Percentiles rank a stretch among this genome's conserved stretches.
Evolutionary conservation across 208 protist genomes (phyloP).

Genomic region (Acanthamoeba culbertsoni): DNA sequence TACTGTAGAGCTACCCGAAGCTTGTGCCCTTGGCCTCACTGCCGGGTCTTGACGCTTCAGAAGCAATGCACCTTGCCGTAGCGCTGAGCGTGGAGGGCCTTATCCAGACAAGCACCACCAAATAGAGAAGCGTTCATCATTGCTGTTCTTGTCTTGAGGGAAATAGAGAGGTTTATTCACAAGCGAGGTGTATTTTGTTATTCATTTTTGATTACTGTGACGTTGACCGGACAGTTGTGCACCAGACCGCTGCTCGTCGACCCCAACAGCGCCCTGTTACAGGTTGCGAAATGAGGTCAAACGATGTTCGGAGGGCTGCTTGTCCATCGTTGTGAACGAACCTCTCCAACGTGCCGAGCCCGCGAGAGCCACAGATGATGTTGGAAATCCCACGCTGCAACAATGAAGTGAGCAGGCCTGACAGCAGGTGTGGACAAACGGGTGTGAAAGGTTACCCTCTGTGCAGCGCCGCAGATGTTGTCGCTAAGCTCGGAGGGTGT

Average conservation of each 20-base stretch:
- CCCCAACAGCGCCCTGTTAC: background rate
- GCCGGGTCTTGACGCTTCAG: background rate
- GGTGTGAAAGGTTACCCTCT: background rate
- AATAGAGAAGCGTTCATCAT: background rate
- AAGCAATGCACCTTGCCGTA: background rate
- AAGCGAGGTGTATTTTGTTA: too few relatives aligned
- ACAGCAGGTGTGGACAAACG: too few relatives aligned
- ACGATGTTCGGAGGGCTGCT: background rate
- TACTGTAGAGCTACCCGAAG: background rate
- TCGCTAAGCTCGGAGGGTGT: background rate
- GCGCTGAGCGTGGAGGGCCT: background rate
- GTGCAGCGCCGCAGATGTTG: background rate
- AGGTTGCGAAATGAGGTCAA: background rate
- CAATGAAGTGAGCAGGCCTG: background rate
- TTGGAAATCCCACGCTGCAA: background rate
- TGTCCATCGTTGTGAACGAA: too few relatives aligned
- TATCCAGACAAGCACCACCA: background rate
- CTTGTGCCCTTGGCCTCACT: slow-evolving; percentile 12
- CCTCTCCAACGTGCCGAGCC: background rate
- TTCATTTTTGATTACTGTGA: background rate
- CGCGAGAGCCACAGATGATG: slow-evolving; percentile 19
- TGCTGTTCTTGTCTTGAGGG: background rate
- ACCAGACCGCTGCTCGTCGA: slow-evolving; percentile 31
- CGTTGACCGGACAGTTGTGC: slow-evolving; percentile 28
- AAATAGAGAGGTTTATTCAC: too few relatives aligned